These are phyloP conservation scores for Prosopis cineraria DNA, from an alignment of 306 rosid genomes.

Conservation along the genomic window DNA sequence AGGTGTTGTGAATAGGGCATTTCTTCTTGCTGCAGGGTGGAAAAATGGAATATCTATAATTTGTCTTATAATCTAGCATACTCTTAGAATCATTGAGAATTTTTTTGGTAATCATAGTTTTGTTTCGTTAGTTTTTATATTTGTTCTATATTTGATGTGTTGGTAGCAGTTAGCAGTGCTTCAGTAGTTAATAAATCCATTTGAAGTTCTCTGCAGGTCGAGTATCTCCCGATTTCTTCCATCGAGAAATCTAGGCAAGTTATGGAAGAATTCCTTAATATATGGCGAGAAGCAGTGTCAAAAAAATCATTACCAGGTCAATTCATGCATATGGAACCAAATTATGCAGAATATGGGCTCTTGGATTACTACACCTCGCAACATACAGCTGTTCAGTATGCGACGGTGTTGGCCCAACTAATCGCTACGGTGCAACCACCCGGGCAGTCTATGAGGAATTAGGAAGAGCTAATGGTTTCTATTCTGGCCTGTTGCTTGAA, in stretches of 20 bases:
- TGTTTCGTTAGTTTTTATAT: not conserved
- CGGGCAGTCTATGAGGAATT: conserved; percentile 59
- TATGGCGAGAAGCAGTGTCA: conserved; percentile 70
- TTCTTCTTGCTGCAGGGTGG: not conserved
- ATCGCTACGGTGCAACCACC: conserved; percentile 71
- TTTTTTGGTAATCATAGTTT: not conserved
- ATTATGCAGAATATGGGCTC: conserved; percentile 74
- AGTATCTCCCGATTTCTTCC: conserved; percentile 83
- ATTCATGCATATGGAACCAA: conserved; percentile 70
- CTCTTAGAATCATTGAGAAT: no score
- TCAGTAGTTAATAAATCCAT: conserved; percentile 5
- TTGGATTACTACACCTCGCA: conserved; percentile 66
- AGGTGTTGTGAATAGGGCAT: not conserved
- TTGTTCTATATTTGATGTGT: no score
- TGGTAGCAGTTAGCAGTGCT: not conserved
- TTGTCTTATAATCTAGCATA: no score
- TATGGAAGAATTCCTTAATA: conserved; percentile 74
- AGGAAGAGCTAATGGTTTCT: conserved; percentile 28
- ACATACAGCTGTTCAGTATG: conserved; percentile 89
- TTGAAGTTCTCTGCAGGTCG: conserved; percentile 54
- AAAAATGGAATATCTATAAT: not conserved
- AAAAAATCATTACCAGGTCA: conserved; percentile 88
- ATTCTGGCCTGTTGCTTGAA: conserved; percentile 11
- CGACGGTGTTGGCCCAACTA: conserved; percentile 70
- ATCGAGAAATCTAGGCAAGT: conserved; percentile 68